A percentile compares a stretch with the other conserved stretches of the same genome.
These are phyloP conservation scores for Athelia psychrophila DNA, from an alignment of 1,284 basidiomycete genomes.

Conservation along the genomic window DNA sequence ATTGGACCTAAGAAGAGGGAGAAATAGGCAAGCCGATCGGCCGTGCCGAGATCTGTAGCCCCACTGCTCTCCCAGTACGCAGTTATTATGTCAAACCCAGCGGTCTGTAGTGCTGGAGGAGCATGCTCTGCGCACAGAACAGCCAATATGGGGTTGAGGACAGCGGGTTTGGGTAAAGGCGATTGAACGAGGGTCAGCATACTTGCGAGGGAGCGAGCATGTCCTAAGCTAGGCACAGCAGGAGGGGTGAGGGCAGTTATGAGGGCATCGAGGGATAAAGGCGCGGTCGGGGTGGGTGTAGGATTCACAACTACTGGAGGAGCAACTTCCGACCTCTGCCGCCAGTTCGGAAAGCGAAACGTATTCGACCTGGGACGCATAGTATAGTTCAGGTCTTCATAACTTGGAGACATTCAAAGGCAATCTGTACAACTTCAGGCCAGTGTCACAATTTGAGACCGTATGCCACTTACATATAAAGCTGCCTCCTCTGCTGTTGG, in stretches of 20 bases:
- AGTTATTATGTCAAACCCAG: constrained; percentile 68
- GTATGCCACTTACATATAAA: too few species aligned
- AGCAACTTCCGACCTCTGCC: constrained; percentile 33
- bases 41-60: constrained; percentile 39
- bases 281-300: constrained; percentile 16
- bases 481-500: too few species aligned
- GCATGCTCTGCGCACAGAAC: constrained; percentile 51
- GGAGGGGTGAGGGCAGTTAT: constrained; percentile 52
- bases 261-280: constrained; percentile 42
- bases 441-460: too few species aligned
- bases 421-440: too few species aligned
- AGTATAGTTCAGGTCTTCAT: constrained; percentile 27
- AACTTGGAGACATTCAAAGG: constrained; percentile 29
- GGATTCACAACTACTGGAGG: constrained; percentile 15
- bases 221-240: constrained; percentile 50
- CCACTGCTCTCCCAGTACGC: constrained; percentile 62
- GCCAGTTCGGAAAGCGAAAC: constrained; percentile 40
- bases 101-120: constrained; percentile 54
- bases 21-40: constrained; percentile 59
- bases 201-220: constrained; percentile 45
- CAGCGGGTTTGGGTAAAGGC: constrained; percentile 43
- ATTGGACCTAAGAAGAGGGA: constrained; percentile 50
- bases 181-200: constrained; percentile 39
- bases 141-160: constrained; percentile 54
- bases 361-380: constrained; percentile 43